Base-by-base conservation (phyloP, 1,139 yeast species). In the Yamadazyma dendronema region DNA sequence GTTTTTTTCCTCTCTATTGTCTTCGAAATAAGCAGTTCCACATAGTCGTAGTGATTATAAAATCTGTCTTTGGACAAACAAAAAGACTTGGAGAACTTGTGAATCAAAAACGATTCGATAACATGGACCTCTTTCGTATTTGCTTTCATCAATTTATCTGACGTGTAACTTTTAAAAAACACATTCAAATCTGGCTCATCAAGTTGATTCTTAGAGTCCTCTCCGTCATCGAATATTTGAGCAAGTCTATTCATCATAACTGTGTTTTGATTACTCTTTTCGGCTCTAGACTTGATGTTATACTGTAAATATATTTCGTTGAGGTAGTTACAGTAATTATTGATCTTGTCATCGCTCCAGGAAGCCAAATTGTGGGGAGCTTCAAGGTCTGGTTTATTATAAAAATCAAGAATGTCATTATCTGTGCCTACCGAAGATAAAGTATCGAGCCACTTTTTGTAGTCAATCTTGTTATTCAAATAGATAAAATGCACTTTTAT, bases 241-340 rank as follows among this genome's bases (percentile, higher is more conserved):
- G 48, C 57, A 19, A 72, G 51, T 37, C 75, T 50, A 36, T 62
- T 62, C 15, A 62, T 59, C 56, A 67, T 57, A 9, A 64, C 48
- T 0, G 65, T 49, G 2, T 45, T 31, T 22, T 42, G 46, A 12
- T 33, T 34, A 7, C 32, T 25, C 6, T 21, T 17, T 3, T 33
- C 30, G 8, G 11, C 15, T 27, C 27, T 32, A 9, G 49, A 39
- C 27, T 52, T 48, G 33, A 44, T 41, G 16, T 51, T 48, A 36
- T 53, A 53, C 2, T 62, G 64, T 2, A 71, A 48, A 17, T 69
- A 42, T 28, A 61, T 55, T 4, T 59, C 59, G 39, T 62, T 57
- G 23, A 74, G 58, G 66, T 74, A 71, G 22, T 67, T 59, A 32
- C 72, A 59, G 48, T 73, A 76, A 17, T 56, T 49, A 12, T 59